Evolutionary conservation across 2,329 filamentous ascomycete species (phyloP), one percentile per base, ranked within the genome.

Genomic region (Beauveria pseudobassiana): DNA sequence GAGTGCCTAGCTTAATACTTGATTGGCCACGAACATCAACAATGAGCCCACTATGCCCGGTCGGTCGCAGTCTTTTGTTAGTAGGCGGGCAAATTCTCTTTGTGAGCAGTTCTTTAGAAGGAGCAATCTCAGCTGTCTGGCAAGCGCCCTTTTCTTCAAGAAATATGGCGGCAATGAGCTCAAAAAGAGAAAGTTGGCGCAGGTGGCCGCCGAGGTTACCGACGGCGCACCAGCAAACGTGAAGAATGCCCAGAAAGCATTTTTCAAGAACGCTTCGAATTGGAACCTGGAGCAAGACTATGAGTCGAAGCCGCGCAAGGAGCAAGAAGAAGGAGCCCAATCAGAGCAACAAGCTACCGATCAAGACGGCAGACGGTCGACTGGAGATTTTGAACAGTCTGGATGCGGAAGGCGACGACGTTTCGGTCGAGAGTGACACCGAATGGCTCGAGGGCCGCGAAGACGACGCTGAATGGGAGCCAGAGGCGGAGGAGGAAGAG

Each of bases 241-340:
- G 3, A 74, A 70, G 63, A 79, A 76, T 59, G 74, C 79, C n/a
- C 81, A 84, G 62, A 83, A 83, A 67, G 82, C 83, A 59, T 92
- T 93, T 73, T 83, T 90, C 76, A 84, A 85, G 69, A 87, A 85
- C 69, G 91, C 89, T 6, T 82, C 90, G 63, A 87, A 86, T 75
- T 98, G 93, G 92, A 87, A 96, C 70, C 82, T 96, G 54, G 95
- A 96, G 77, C 89, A 96, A 71, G 88, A 91, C 73, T 98, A 97
- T 79, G 92, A 96, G 74, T 84, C 84, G 64, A 86, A 86, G 67
- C 87, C 89, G 52, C 83, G 90, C 68, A 95, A 95, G 73, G 87
- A n/a, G 85, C 70, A 91, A 89, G 74, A 90, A 91, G 73, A 82
- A 83, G 62, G 59, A 61, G 43, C 84, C 86, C 68, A 82, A 80